phyloP scores from a whole-genome alignment of 2,329 filamentous ascomycete species.

The Stemphylium lycopersici region DNA sequence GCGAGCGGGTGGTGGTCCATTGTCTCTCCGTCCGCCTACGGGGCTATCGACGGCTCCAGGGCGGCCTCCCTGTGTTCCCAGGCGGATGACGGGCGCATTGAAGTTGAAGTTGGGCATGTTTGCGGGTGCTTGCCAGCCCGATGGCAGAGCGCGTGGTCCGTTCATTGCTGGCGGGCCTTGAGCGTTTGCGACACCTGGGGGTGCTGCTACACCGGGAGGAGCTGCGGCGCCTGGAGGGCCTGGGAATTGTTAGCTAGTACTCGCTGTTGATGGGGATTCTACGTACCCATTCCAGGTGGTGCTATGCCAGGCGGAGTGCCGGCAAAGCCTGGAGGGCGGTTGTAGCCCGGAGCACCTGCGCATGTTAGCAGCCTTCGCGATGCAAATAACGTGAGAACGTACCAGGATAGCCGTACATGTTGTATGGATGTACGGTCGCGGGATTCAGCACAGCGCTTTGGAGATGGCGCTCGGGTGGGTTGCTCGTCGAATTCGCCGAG shows the following conservation, averaged over 20 bases:
- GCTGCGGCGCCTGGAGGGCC: constrained; percentile 22
- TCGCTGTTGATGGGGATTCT: neutral
- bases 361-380: constrained; percentile 25
- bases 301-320: constrained; percentile 76
- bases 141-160: constrained; percentile 78
- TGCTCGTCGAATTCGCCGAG: neutral
- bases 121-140: constrained; percentile 84
- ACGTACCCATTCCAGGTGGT: constrained; percentile 80
- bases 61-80: constrained; percentile 78
- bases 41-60: constrained; percentile 52
- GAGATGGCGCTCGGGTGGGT: neutral
- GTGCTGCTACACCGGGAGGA: constrained; percentile 75
- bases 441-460: neutral
- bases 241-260: constrained; percentile 5
- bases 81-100: constrained; percentile 91
- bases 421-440: constrained; percentile 5
- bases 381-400: constrained; percentile 5
- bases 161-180: constrained; percentile 75
- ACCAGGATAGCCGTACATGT: constrained; percentile 49
- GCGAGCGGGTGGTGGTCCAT: constrained; percentile 47
- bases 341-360: constrained; percentile 66
- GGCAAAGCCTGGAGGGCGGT: constrained; percentile 74
- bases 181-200: constrained; percentile 79
- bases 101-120: constrained; percentile 99
- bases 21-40: constrained; percentile 58